Conservation (phyloP, 1,284 basidiomycete species). For the Singerocomus rubriflavus region DNA sequence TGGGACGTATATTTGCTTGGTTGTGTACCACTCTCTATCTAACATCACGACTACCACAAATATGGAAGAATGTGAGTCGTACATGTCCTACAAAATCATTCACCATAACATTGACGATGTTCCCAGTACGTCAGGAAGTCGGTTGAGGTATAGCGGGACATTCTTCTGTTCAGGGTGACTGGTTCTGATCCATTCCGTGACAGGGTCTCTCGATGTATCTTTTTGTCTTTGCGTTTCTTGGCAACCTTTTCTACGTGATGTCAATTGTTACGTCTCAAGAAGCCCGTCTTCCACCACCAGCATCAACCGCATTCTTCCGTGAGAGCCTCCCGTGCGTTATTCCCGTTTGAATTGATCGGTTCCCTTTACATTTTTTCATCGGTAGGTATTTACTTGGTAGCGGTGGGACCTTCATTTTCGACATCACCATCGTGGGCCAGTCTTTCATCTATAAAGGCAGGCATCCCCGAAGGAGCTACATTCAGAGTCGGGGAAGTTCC, state of each 20-base stretch:
- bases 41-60: constrained; percentile 89
- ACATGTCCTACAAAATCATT: constrained; percentile 3
- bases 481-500: constrained; percentile 33
- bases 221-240: constrained; percentile 88
- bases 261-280: constrained; percentile 74
- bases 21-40: constrained; percentile 87
- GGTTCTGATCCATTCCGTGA: constrained; percentile 11
- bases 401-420: constrained; percentile 86
- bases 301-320: constrained; percentile 56
- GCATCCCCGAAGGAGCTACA: constrained; percentile 22
- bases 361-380: constrained; percentile 6
- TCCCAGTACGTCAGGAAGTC: constrained; percentile 83
- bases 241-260: constrained; percentile 86
- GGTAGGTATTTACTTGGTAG: constrained; percentile 81
- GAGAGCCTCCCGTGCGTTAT: constrained; percentile 73
- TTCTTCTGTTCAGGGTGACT: constrained; percentile 1
- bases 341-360: not conserved
- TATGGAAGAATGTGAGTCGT: constrained; percentile 93
- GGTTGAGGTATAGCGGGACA: constrained; percentile 58
- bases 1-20: constrained; percentile 92
- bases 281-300: constrained; percentile 49
- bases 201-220: constrained; percentile 89
- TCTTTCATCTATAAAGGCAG: constrained; percentile 49
- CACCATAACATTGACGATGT: not conserved
- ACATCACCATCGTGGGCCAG: constrained; percentile 79